These are phyloP conservation scores for Aspergillus cejpii DNA, from an alignment of 2,329 filamentous ascomycete genomes.

Conservation along the genomic window DNA sequence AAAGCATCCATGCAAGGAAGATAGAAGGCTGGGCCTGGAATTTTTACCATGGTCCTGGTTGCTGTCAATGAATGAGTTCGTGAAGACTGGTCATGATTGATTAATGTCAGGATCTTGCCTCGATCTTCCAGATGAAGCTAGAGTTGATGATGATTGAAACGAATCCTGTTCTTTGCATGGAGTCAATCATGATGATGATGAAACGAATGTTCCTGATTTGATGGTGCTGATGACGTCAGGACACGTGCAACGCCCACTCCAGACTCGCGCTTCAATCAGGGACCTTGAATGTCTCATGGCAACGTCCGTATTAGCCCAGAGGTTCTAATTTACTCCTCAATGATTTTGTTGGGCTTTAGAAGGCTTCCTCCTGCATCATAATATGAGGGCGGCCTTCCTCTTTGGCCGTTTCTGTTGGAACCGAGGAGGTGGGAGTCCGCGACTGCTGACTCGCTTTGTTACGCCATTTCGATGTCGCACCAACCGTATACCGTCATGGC, in stretches of 20 bases:
- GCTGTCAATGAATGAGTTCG: no score
- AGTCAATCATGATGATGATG: background rate
- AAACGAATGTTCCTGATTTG: background rate
- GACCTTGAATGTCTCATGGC: background rate
- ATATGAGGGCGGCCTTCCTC: conserved; percentile 47
- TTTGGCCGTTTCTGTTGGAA: conserved; percentile 47
- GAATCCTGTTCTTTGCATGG: no score
- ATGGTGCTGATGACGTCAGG: conserved; percentile 16
- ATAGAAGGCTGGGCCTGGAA: no score
- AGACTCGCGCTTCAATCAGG: background rate
- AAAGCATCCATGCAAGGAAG: no score
- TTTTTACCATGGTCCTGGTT: no score
- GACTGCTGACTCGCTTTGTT: conserved; percentile 27
- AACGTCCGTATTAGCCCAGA: conserved; percentile 8
- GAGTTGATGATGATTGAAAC: no score
- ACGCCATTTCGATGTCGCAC: conserved; percentile 29
- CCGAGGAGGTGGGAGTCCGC: conserved; percentile 35
- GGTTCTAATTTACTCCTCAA: conserved; percentile 2
- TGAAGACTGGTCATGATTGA: no score
- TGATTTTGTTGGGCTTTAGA: conserved; percentile 2
- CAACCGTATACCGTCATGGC: conserved; percentile 20
- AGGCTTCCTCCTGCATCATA: conserved; percentile 22
- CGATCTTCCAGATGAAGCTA: no score
- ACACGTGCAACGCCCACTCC: conserved; percentile 19
- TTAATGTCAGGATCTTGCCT: no score